Evolutionary conservation across 2,329 filamentous ascomycete genomes (phyloP), one percentile per base, ranked within the genome.

Genomic region (Pestalotiopsis sp.): DNA sequence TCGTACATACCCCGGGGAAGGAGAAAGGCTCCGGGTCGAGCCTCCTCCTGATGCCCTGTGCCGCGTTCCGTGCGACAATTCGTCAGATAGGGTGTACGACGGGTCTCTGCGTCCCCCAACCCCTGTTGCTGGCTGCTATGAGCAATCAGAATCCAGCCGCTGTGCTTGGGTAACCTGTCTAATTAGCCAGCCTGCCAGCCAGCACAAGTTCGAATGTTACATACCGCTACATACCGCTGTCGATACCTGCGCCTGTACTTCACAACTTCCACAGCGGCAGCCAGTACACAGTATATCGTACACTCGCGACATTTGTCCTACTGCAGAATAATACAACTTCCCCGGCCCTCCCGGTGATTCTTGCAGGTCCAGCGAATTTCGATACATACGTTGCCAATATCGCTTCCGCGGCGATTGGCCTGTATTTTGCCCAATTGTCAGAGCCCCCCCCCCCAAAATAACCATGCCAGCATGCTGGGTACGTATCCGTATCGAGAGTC

Each of bases 31-130:
- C 45, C 45, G 45, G 45, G 20, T 52, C 45, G 45, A 52, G n/a
- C 45, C 45, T 52, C 45, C 45, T 52, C 45, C 45, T 52, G 45
- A 52, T 52, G 20, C 45, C 45, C 23, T 25, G 59, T 62, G 59
- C 59, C 59, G 59, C 59, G 59, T 62, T 62, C 59, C 59, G 59
- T 62, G 36, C 59, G 59, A 62, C 59, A 36, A 62, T 36, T 38
- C 59, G 23, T 36, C n/a, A 27, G 23, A 36, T 17, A 59, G 14
- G 57, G 57, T 59, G 57, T n/a, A 59, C 4, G 11, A 52, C 45
- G 45, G 45, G 45, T 52, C 45, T 52, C 20, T 52, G 45, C 45
- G 9, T 20, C 17, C 14, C 4, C 45, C 45, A 20, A 52, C 45
- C 45, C 45, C 45, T 52, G 45, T 9, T 23, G 45, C 45, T 52